A percentile compares a stretch with the other conserved stretches of the same genome.
Conservation (phyloP, 306 rosid genomes). For the Potentilla sterilis region DNA sequence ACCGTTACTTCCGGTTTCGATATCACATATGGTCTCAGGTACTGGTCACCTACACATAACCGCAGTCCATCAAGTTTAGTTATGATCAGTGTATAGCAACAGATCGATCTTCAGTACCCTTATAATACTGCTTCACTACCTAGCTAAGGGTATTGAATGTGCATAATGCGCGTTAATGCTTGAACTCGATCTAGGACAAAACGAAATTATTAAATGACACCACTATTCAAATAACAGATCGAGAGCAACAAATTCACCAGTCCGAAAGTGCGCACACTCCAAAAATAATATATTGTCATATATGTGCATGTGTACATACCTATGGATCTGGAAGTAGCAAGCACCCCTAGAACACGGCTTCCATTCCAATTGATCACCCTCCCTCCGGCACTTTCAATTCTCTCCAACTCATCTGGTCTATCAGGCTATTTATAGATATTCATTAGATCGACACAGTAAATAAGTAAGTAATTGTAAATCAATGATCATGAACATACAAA, state of each 20-base stretch:
- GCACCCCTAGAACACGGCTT: constrained; percentile 86
- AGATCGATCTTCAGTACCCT: neutral
- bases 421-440: constrained; percentile 45
- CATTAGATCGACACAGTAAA: neutral
- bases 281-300: neutral
- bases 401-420: constrained; percentile 73
- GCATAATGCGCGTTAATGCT: neutral
- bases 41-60: constrained; percentile 57
- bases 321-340: constrained; percentile 88
- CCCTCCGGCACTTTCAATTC: constrained; percentile 97
- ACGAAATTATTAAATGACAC: no score
- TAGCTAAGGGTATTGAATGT: neutral
- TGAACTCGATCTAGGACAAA: neutral
- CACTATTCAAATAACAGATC: no score
- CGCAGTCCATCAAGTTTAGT: neutral
- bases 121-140: neutral
- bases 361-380: constrained; percentile 91
- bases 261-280: neutral
- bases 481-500: neutral
- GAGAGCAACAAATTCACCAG: neutral
- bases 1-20: constrained; percentile 82
- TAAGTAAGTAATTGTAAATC: neutral
- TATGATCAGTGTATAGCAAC: neutral
- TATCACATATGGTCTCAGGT: constrained; percentile 78
- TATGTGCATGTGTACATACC: constrained; percentile 36